Conservation (phyloP, 371 early-diverging fungal species). For the Rhizomucor miehei region DNA sequence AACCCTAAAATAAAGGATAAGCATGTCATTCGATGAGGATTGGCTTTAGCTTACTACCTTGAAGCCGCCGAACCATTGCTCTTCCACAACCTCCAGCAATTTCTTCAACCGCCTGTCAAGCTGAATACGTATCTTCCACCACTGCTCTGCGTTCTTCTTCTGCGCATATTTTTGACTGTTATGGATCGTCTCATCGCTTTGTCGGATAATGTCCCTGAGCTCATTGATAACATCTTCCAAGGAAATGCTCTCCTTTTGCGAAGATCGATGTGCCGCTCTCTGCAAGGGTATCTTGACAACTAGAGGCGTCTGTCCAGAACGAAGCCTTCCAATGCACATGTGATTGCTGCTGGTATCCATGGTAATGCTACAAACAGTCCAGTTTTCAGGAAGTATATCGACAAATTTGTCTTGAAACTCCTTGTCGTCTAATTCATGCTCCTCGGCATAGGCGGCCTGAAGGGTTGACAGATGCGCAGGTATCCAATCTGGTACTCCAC, state of each 20-base stretch:
- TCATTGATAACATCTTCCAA: slow-evolving; percentile 42
- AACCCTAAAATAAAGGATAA: slow-evolving; percentile 11
- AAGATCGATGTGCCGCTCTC: slow-evolving; percentile 49
- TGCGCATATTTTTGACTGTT: slow-evolving; percentile 33
- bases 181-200: slow-evolving; percentile 54
- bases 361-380: slow-evolving; percentile 75
- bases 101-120: slow-evolving; percentile 66
- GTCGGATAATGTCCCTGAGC: slow-evolving; percentile 54
- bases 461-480: slow-evolving; percentile 29
- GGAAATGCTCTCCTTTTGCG: slow-evolving; percentile 28
- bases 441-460: slow-evolving; percentile 34
- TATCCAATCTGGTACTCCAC: slow-evolving; percentile 11
- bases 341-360: slow-evolving; percentile 62
- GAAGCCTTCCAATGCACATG: slow-evolving; percentile 65
- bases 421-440: slow-evolving; percentile 22
- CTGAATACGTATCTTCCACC: slow-evolving; percentile 75
- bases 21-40: not conserved
- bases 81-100: slow-evolving; percentile 64
- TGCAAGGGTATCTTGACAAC: slow-evolving; percentile 72
- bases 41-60: slow-evolving; percentile 26
- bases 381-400: slow-evolving; percentile 55
- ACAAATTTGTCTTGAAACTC: slow-evolving; percentile 51
- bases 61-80: slow-evolving; percentile 83
- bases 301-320: slow-evolving; percentile 47
- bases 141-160: slow-evolving; percentile 59